phyloP scores from a whole-genome alignment of 768 basidiomycete species.

The Tricholomella constricta region DNA sequence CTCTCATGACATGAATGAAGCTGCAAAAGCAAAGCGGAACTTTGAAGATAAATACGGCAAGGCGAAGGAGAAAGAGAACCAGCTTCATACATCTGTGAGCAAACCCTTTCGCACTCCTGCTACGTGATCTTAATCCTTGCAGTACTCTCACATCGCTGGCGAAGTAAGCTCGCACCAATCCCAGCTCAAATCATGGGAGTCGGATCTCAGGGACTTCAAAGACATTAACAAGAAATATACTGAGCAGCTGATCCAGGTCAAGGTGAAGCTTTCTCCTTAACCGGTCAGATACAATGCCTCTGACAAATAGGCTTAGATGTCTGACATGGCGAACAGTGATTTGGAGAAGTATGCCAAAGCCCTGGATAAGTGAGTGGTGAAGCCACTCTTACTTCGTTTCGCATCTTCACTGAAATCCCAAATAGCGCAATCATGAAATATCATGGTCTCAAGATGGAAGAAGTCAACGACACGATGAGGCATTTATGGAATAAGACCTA shows the following conservation, averaged over 20 bases:
- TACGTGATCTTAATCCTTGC: conserved; percentile 11
- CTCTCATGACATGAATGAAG: conserved; percentile 79
- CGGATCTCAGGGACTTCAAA: conserved; percentile 83
- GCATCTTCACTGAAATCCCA: conserved; percentile 9
- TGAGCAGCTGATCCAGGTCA: conserved; percentile 91
- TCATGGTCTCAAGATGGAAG: conserved; percentile 96
- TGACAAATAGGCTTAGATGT: conserved; percentile 62
- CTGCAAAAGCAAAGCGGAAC: conserved; percentile 78
- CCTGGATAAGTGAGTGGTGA: conserved; percentile 78
- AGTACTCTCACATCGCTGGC: conserved; percentile 84
- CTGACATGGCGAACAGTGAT: conserved; percentile 97
- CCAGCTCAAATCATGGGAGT: conserved; percentile 65
- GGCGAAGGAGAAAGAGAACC: conserved; percentile 72
- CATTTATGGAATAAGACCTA: conserved; percentile 99
- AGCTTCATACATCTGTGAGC: conserved; percentile 67
- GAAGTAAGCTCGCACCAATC: conserved; percentile 75
- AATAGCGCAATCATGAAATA: conserved; percentile 97
- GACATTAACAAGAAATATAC: conserved; percentile 84
- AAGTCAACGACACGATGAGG: conserved; percentile 97
- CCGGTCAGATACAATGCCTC: not conserved
- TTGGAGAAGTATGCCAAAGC: conserved; percentile 98
- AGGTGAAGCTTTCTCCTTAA: conserved; percentile 52
- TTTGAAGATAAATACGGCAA: conserved; percentile 80
- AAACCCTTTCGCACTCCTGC: not conserved
- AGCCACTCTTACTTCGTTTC: not conserved